Conservation (phyloP, 192 early-diverging fungal species). For the Diversispora epigaea region DNA sequence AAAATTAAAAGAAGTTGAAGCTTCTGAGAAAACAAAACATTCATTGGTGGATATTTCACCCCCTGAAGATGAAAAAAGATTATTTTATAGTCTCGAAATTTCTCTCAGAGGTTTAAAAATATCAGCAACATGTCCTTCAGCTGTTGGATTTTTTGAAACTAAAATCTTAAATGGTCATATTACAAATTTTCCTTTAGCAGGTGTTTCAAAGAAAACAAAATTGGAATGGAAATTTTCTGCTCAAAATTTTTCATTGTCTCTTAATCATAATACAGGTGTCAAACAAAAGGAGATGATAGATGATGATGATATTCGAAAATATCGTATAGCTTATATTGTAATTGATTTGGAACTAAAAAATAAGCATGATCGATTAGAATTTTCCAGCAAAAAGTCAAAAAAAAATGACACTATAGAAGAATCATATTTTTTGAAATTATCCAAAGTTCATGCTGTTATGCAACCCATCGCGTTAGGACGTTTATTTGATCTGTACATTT, state of each 20-base stretch:
- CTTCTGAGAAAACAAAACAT: not conserved
- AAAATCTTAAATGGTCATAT: conserved; percentile 58
- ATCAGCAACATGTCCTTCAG: conserved; percentile 60
- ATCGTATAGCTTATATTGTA: conserved; percentile 62
- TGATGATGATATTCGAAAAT: conserved; percentile 48
- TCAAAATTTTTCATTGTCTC: conserved; percentile 57
- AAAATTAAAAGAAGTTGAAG: conserved; percentile 27
- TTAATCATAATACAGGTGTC: conserved; percentile 48
- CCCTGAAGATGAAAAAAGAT: not conserved
- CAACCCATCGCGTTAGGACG: conserved; percentile 68
- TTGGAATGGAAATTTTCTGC: conserved; percentile 56
- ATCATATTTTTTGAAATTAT: conserved; percentile 53
- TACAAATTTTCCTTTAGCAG: conserved; percentile 46
- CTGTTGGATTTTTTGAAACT: conserved; percentile 58
- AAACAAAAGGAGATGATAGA: conserved; percentile 34
- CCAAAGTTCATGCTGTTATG: conserved; percentile 69
- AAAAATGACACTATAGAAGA: conserved; percentile 37
- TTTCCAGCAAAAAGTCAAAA: conserved; percentile 7
- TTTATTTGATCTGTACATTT: conserved; percentile 62
- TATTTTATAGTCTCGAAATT: conserved; percentile 56
- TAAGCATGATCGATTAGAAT: conserved; percentile 27
- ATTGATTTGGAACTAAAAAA: conserved; percentile 65
- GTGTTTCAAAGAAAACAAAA: conserved; percentile 9
- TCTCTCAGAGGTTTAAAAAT: conserved; percentile 60
- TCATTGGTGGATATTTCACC: not conserved